Base-by-base conservation (phyloP, 2,329 filamentous ascomycete genomes). In the Calonectria hongkongensis region DNA sequence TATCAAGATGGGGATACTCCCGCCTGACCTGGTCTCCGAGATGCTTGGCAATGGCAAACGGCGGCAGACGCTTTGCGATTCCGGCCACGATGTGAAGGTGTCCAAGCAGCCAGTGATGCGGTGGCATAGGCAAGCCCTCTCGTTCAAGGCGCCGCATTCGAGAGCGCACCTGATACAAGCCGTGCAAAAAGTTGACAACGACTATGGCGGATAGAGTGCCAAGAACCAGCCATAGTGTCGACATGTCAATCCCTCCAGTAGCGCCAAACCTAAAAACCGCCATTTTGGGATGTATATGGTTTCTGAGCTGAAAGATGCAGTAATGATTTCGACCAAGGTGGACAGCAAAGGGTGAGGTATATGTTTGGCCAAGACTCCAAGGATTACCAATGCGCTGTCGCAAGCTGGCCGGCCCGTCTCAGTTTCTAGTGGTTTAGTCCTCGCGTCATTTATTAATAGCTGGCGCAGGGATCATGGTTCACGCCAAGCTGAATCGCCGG, bases 361-460 rank as follows among this genome's bases (percentile, higher is more conserved):
- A 48, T 48, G 45, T 48, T 25, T 25, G 10, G 45, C 45, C 43
- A 47, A 48, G 45, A 25, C 45, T 48, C n/a, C 45, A 48, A 48
- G 16, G 45, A 13, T 48, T 8, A 25, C 18, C 45, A 25, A 16
- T 48, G 45, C 45, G 45, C 21, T 48, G 45, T 48, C 45, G 45
- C 45, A 48, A 10, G 45, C 45, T 48, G 30, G 30, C 30, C 30
- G 30, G 9, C 30, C 30, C 33, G 10, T 36, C 33, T 12, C 33
- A 36, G 33, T 36, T 12, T 6, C 33, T 36, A 36, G 33, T 36
- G 33, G 7, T 36, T 13, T 36, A 13, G 33, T 13, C 3, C 33
- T 36, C 8, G 33, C 33, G 10, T 10, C 10, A 10, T 10, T 36
- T 36, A 36, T 36, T 36, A 36, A 36, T 36, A 36, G 33, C 7